Base-by-base conservation (phyloP, 768 basidiomycete genomes). In the Pleurotus sapidus region DNA sequence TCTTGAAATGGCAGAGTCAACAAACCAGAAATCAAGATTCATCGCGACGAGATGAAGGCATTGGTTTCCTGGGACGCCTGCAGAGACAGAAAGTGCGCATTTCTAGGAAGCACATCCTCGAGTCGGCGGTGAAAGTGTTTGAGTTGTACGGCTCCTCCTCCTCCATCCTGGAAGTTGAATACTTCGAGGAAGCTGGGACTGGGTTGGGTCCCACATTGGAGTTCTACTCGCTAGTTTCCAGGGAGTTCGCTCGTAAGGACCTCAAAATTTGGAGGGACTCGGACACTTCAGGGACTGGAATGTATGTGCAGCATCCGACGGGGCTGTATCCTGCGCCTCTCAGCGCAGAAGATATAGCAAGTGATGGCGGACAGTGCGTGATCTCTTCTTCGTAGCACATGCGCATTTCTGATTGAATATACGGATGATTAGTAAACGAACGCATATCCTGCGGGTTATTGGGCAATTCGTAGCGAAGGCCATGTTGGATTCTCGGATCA, bases 111-210 rank as follows among this genome's bases (percentile, higher is more conserved):
- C 92, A 96, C 65, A 88, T 98, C 25, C 80, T 99, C 18, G 96
- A 98, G 70, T 96, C 95, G 17, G 95, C 94, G 1, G 88, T 95
- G 66, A 98, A 98, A 71, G 93, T 95, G 7, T 93, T 99, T 61
- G 95, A 96, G 67, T 83, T 98, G 49, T 99, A 98, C 64, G 97
- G 97, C 1, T 92, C 93, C 0, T 94, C 93, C 2, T 91, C 90
- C 3, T 94, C 94, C 0, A 86, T 98, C 18, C 82, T 99, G 42
- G 97, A 99, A 69, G 94, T 98, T 50, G 95, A 99, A 74, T 98
- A 98, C 74, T 98, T 98, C 66, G 94, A 97, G 67, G 97, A 99
- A 77, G 95, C 98, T 48, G 97, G 97, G 17, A 98, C 96, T 6
- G 97, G 97, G 17, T 77, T 99, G 9, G 97, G 97, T 2, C 97